Evolutionary conservation across 1,284 basidiomycete species (phyloP), one percentile per base, ranked within the genome.

Genomic region (Sutorius eximius): DNA sequence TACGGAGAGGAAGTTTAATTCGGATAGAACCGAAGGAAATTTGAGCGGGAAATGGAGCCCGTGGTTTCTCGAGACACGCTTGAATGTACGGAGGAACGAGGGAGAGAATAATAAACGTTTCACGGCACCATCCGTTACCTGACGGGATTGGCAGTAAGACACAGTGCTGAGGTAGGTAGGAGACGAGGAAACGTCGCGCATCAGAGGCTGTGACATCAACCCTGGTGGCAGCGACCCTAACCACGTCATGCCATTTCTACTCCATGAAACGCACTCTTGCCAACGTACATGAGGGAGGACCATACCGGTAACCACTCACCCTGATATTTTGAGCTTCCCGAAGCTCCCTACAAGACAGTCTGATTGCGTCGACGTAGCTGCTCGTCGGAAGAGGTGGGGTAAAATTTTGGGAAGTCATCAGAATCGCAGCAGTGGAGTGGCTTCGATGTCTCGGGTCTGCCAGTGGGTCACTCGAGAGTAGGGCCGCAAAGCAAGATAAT

Each of bases 41-140:
- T 85, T 83, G 44, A 93, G 79, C 5, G 91, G 91, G 50, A 93
- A 75, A n/a, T 78, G 75, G 52, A 89, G 75, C 33, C 89, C 88
- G 70, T 91, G 87, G 13, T 76, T 71, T 13, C 70, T 66, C 12
- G 83, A 85, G 2, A 89, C 80, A 41, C 82, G 79, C 53, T 80
- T 73, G 70, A 86, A 91, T 5, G 84, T 82, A 32, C 71, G 69
- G 12, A 76, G 79, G 65, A 91, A 89, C 2, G 84, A 77, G 24
- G 82, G 76, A 5, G 89, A 89, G 51, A 77, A 71, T 12, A 92
- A 69, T 20, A 91, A 74, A 15, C 82, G 79, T 57, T 80, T 75
- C 58, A 91, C 82, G 32, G 78, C 71, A 43, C 79, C 73, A 30
- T 76, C 69, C 43, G 74, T 67, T 54, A 91, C 83, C 87, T 89